Evolutionary conservation across 1,139 yeast species (phyloP).

Genomic region (Geotrichum aggregatum): DNA sequence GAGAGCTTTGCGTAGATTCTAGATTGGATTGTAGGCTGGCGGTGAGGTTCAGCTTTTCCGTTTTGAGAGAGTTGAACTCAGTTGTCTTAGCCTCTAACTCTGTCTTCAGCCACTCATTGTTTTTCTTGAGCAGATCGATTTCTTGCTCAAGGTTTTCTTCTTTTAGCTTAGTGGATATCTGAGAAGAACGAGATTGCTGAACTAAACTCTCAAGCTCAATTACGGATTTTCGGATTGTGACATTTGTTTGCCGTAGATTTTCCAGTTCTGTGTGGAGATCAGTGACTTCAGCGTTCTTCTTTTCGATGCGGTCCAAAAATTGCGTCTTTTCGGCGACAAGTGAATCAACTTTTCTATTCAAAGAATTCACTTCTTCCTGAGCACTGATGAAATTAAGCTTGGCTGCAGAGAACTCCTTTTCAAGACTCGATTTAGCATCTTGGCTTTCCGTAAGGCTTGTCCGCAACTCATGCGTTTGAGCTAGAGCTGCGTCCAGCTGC

Average conservation of each 20-base stretch:
- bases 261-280: slow-evolving; percentile 51
- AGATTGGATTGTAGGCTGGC: slow-evolving; percentile 38
- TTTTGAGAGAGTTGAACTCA: slow-evolving; percentile 38
- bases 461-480: slow-evolving; percentile 23
- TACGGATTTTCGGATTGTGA: slow-evolving; percentile 42
- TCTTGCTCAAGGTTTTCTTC: slow-evolving; percentile 43
- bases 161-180: slow-evolving; percentile 38
- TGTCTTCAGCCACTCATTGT: slow-evolving; percentile 40
- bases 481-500: slow-evolving; percentile 26
- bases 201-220: slow-evolving; percentile 42
- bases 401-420: slow-evolving; percentile 34
- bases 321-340: slow-evolving; percentile 40
- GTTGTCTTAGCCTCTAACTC: slow-evolving; percentile 39
- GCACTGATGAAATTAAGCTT: slow-evolving; percentile 30
- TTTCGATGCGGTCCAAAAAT: slow-evolving; percentile 42
- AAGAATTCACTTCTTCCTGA: slow-evolving; percentile 23
- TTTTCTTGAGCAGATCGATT: slow-evolving; percentile 38
- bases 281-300: slow-evolving; percentile 47
- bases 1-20: slow-evolving; percentile 37
- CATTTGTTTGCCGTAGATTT: slow-evolving; percentile 47
- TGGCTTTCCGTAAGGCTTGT: slow-evolving; percentile 35
- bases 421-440: slow-evolving; percentile 32
- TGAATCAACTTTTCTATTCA: slow-evolving; percentile 26
- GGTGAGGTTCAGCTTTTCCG: slow-evolving; percentile 35
- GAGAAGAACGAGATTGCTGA: slow-evolving; percentile 38